phyloP scores from a whole-genome alignment of 2,329 filamentous ascomycete species.

The Fusarium veterinarium region DNA sequence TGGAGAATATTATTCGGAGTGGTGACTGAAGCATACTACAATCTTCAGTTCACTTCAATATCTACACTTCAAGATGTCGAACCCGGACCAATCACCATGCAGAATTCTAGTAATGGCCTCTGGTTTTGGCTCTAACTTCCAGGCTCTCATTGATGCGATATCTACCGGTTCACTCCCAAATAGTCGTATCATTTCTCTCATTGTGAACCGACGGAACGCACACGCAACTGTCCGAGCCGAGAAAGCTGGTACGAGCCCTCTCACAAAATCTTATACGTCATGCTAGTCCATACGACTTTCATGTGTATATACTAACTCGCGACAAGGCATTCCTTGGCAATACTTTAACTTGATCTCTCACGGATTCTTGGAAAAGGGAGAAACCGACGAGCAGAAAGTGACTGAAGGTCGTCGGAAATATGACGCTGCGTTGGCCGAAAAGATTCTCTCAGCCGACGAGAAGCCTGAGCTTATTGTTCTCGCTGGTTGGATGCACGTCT shows the following conservation, averaged over 20 bases:
- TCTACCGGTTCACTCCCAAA: slow-evolving; percentile 53
- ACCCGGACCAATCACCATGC: slow-evolving; percentile 45
- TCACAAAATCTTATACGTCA: background rate
- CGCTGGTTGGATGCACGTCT: slow-evolving; percentile 89
- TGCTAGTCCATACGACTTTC: background rate
- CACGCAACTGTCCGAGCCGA: slow-evolving; percentile 57
- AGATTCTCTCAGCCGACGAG: slow-evolving; percentile 64
- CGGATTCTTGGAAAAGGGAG: slow-evolving; percentile 69
- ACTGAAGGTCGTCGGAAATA: slow-evolving; percentile 74
- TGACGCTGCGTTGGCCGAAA: slow-evolving; percentile 77
- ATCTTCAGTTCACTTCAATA: background rate
- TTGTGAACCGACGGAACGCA: slow-evolving; percentile 62
- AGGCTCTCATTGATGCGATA: slow-evolving; percentile 73
- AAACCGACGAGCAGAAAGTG: slow-evolving; percentile 67
- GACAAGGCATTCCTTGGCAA: slow-evolving; percentile 68
- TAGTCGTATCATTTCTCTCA: slow-evolving; percentile 59
- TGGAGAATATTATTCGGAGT: background rate
- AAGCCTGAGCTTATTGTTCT: slow-evolving; percentile 81
- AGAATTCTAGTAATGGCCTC: slow-evolving; percentile 77
- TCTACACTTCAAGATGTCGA: slow-evolving; percentile 19
- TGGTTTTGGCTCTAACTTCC: slow-evolving; percentile 81
- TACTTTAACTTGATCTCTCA: slow-evolving; percentile 74
- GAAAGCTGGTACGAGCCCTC: slow-evolving; percentile 53
- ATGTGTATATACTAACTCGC: background rate
- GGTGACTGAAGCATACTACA: slow-evolving; percentile 1